A percentile compares a stretch with the other conserved stretches of the same genome.
Conservation (phyloP, 129 eudicot species). For the Escallonia rubra region DNA sequence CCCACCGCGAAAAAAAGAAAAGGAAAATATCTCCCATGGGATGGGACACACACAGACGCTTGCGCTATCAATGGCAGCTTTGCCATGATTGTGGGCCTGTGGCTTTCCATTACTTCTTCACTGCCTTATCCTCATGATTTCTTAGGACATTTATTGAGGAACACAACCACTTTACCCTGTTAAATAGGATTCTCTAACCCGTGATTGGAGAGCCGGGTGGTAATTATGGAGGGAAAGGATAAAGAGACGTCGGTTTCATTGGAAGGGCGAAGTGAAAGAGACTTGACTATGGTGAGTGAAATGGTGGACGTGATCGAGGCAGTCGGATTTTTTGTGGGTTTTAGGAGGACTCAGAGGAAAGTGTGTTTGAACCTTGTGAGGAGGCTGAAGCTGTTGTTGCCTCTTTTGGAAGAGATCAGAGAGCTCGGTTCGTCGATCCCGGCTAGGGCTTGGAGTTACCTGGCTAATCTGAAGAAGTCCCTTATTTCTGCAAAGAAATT, state of each 20-base stretch:
- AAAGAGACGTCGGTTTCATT: neutral
- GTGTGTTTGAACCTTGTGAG: conserved; percentile 54
- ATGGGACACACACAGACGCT: no score
- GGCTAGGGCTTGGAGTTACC: conserved; percentile 18
- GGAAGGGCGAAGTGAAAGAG: conserved; percentile 18
- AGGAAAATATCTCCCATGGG: no score
- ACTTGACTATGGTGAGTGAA: conserved; percentile 20
- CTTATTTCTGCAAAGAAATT: conserved; percentile 49
- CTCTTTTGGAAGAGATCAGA: conserved; percentile 55
- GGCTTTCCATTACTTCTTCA: no score
- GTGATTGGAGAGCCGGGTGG: neutral
- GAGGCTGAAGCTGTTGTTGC: conserved; percentile 55
- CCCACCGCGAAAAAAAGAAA: no score
- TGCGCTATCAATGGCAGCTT: no score
- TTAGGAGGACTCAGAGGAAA: conserved; percentile 53
- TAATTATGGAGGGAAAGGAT: neutral
- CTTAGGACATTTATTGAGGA: no score
- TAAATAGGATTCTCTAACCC: no score
- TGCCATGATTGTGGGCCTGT: no score
- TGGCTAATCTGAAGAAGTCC: conserved; percentile 38
- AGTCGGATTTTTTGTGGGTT: conserved; percentile 39
- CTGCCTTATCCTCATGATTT: no score
- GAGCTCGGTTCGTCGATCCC: conserved; percentile 31
- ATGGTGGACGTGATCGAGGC: conserved; percentile 41
- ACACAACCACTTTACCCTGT: no score